These are phyloP conservation scores for Penicillium psychrofluorescens DNA, from an alignment of 495 filamentous ascomycete genomes.

Conservation along the genomic window DNA sequence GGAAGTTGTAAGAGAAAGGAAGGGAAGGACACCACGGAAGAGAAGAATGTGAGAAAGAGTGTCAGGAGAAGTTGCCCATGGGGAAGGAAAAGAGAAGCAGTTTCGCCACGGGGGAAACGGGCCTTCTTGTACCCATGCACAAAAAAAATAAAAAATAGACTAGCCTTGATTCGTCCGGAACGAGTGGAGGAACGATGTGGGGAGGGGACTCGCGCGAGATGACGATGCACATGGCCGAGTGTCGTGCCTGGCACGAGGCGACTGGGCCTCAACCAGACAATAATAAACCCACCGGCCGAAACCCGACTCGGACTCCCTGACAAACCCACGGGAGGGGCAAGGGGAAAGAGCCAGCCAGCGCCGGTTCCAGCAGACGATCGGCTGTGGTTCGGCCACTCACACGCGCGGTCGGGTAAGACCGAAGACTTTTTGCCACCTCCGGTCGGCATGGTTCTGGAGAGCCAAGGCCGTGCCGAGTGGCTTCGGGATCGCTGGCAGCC, in stretches of 20 bases:
- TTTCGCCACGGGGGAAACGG: slow-evolving; percentile 1
- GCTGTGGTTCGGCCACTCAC: slow-evolving; percentile 17
- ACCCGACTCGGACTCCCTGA: slow-evolving; percentile 7
- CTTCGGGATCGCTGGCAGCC: slow-evolving; percentile 6
- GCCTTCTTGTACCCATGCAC: slow-evolving; percentile 16
- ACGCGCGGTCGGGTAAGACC: slow-evolving; percentile 7
- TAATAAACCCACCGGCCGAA: slow-evolving; percentile 6
- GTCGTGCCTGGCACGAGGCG: background rate
- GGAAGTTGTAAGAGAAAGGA: background rate
- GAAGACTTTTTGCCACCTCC: slow-evolving; percentile 8
- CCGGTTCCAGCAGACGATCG: slow-evolving; percentile 8
- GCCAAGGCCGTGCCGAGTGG: slow-evolving; percentile 3
- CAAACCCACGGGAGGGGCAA: slow-evolving; percentile 3
- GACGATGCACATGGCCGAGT: slow-evolving; percentile 3
- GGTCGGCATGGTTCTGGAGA: background rate
- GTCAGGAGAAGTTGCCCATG: slow-evolving; percentile 4
- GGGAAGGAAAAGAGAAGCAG: slow-evolving; percentile 7
- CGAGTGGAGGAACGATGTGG: slow-evolving; percentile 17
- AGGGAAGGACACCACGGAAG: background rate
- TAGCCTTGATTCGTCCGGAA: background rate
- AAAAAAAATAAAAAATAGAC: no score
- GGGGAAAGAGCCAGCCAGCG: slow-evolving; percentile 12
- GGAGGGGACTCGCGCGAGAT: slow-evolving; percentile 8
- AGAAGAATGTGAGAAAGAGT: background rate
- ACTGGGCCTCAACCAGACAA: no score